Conservation (phyloP, 306 rosid genomes). For the Cotoneaster glaucophyllus region DNA sequence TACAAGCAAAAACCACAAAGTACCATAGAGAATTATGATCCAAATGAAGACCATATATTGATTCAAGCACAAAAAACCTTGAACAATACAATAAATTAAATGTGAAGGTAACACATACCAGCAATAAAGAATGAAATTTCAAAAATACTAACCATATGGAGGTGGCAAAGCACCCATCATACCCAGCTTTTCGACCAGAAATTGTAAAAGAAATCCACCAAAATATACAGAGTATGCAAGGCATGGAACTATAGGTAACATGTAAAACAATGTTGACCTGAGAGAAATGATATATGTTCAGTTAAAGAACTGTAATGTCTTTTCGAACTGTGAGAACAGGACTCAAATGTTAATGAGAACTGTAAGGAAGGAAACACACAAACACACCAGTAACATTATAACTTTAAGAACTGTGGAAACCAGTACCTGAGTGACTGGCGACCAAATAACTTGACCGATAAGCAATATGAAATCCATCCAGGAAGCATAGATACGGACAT, state of each 20-base stretch:
- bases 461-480: constrained; percentile 65
- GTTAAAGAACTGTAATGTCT: background rate
- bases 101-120: background rate
- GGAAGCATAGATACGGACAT: constrained; percentile 64
- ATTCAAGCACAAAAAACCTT: background rate
- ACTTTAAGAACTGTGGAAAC: constrained; percentile 9
- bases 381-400: background rate
- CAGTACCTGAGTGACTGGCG: constrained; percentile 60
- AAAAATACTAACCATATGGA: constrained; percentile 68
- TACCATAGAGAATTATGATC: background rate
- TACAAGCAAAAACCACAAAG: background rate
- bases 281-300: constrained; percentile 13
- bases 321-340: background rate
- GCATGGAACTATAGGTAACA: constrained; percentile 76
- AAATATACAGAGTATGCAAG: constrained; percentile 75
- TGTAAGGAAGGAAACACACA: background rate
- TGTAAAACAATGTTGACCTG: constrained; percentile 71
- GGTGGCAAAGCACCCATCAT: constrained; percentile 97
- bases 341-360: background rate
- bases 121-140: background rate
- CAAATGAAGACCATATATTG: background rate
- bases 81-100: background rate
- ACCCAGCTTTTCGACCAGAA: constrained; percentile 91
- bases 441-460: constrained; percentile 58
- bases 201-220: constrained; percentile 82